Percentiles rank a stretch among this genome's conserved stretches.
Conservation (phyloP, 331 rosid genomes). For the Pyracantha coccinea region DNA sequence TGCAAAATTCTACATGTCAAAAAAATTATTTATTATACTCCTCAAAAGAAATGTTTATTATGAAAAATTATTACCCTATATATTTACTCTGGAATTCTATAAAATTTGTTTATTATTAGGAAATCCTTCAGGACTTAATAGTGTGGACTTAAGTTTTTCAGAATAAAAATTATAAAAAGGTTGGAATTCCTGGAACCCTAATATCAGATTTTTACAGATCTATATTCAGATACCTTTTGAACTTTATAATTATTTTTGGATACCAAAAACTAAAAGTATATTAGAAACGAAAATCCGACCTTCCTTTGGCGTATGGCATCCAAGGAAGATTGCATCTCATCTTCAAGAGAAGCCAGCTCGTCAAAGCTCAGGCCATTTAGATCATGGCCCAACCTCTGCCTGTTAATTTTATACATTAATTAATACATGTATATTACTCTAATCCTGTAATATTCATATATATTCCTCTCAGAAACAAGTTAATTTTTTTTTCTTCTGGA, state of each 20-base stretch:
- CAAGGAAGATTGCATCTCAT: conserved; percentile 34
- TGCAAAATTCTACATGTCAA: background rate
- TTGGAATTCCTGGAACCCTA: background rate
- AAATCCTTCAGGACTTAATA: too few species aligned
- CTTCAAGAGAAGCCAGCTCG: conserved; percentile 54
- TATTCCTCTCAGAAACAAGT: background rate
- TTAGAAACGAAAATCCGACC: conserved; percentile 22
- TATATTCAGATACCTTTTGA: background rate
- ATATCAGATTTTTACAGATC: background rate
- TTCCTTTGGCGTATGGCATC: conserved; percentile 47
- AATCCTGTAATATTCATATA: background rate
- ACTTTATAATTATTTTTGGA: background rate
- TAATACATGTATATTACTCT: background rate
- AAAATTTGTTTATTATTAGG: background rate
- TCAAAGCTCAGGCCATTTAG: conserved; percentile 35
- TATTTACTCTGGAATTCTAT: background rate
- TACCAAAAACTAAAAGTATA: background rate
- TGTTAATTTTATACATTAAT: conserved; percentile 11
- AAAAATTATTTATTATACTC: background rate
- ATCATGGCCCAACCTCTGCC: conserved; percentile 78
- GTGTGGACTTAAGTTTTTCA: background rate
- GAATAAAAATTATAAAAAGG: background rate
- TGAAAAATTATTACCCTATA: background rate
- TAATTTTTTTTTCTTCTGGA: background rate
- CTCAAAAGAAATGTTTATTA: background rate